Conservation (phyloP, 805 yeast species). For the Spathaspora gorwiae region DNA sequence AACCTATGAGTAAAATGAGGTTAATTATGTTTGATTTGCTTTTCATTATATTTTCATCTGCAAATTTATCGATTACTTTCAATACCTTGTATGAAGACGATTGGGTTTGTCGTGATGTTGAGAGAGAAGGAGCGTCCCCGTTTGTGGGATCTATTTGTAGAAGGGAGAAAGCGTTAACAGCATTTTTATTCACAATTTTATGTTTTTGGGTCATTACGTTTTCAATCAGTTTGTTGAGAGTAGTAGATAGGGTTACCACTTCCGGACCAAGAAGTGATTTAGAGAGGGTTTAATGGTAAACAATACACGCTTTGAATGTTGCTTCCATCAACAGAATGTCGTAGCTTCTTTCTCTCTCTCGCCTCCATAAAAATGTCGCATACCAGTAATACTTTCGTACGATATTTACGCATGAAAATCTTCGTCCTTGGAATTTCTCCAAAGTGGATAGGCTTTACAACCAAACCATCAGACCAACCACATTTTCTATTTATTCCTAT, state of each 20-base stretch:
- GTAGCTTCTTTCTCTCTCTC: no score
- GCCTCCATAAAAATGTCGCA: no score
- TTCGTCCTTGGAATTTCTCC: no score
- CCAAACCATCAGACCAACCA: no score
- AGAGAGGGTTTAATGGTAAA: background rate
- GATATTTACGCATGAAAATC: no score
- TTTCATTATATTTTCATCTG: conserved; percentile 84
- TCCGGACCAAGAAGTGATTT: conserved; percentile 2
- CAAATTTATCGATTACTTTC: conserved; percentile 81
- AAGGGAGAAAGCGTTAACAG: conserved; percentile 72
- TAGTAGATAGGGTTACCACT: conserved; percentile 57
- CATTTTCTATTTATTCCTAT: no score
- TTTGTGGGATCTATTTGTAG: conserved; percentile 57
- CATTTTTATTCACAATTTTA: conserved; percentile 72
- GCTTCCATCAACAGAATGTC: no score
- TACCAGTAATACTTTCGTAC: no score
- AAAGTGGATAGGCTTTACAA: no score
- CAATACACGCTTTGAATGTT: no score
- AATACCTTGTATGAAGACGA: conserved; percentile 72
- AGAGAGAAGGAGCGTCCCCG: conserved; percentile 11
- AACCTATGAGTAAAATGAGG: conserved; percentile 78
- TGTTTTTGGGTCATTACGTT: conserved; percentile 83
- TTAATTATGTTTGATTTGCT: conserved; percentile 77
- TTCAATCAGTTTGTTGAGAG: conserved; percentile 75
- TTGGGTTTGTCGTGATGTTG: conserved; percentile 60